Evolutionary conservation across 148 eudicot species (phyloP), one percentile per base, ranked within the genome.

Genomic region (Heliosperma pusillum): DNA sequence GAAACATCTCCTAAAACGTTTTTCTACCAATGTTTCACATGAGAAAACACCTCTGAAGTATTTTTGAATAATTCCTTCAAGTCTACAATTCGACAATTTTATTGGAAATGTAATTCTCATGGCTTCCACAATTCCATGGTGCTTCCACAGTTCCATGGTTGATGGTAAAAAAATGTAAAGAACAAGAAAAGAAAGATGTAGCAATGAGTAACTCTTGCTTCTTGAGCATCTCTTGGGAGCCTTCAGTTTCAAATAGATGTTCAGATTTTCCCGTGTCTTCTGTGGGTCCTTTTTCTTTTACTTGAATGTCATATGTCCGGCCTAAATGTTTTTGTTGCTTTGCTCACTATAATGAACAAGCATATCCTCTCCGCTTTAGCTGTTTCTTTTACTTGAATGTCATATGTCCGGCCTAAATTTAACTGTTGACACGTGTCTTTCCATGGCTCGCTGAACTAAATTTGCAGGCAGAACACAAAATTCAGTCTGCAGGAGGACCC

Each of bases 401-500:
- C n/a, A n/a, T n/a, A n/a, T n/a, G 11, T 10, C 19, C 26, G 22
- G 25, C 19, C 22, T 21, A 5, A 13, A 33, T 42, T 68, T 65
- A 11, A 63, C 26, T 22, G 47, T 25, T 19, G 17, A 71, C 4
- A 7, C n/a, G 47, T 2, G 7, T 44, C 2, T 44, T 52, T 52
- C 60, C 17, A 0, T 59, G 1, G 42, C 70, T 70, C 30, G 56
- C 60, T 10, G 25, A 57, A 68, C 47, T 57, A 55, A 67, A 47
- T 71, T 57, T 69, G 77, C 88, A 95, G 99, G 88, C 72, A 68
- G 89, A 88, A 55, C 99, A 95, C 74, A 92, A 96, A 79, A 96
- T 96, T 78, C 99, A 96, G 81, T 96, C 99, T 57, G 91, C 86
- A 45, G 88, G 97, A 56, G 99, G 97, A 75, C 91, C 97, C 81